These are phyloP conservation scores for Sugiyamaella japonica DNA, from an alignment of 1,139 yeast genomes.

Conservation along the genomic window DNA sequence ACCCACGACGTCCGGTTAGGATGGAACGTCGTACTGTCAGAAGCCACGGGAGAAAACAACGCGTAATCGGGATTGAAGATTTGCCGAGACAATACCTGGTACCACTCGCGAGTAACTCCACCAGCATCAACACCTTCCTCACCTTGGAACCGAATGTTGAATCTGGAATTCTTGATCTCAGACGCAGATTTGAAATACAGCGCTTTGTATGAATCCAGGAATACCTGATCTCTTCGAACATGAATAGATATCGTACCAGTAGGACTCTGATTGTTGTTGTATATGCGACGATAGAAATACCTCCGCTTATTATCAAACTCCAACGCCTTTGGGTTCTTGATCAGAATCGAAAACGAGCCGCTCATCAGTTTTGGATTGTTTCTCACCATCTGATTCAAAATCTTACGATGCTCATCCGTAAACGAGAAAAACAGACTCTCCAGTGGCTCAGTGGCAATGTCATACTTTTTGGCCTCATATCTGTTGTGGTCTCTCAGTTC, in stretches of 20 bases:
- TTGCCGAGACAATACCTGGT: conserved; percentile 88
- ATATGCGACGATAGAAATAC: conserved; percentile 68
- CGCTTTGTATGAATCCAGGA: conserved; percentile 84
- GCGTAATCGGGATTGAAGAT: conserved; percentile 98
- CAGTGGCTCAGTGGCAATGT: conserved; percentile 72
- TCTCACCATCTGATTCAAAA: conserved; percentile 89
- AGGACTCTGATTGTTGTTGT: conserved; percentile 36
- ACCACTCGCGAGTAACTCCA: conserved; percentile 98
- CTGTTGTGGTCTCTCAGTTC: conserved; percentile 48
- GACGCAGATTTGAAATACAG: conserved; percentile 77
- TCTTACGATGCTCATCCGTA: conserved; percentile 86
- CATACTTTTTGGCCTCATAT: conserved; percentile 60
- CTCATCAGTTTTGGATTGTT: conserved; percentile 91
- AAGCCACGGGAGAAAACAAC: conserved; percentile 84
- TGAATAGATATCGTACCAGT: conserved; percentile 58
- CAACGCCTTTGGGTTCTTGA: conserved; percentile 82
- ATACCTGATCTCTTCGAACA: conserved; percentile 87
- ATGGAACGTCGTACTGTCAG: conserved; percentile 92
- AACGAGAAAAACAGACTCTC: conserved; percentile 81
- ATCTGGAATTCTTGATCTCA: conserved; percentile 69
- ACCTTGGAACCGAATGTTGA: conserved; percentile 82
- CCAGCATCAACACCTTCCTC: conserved; percentile 99
- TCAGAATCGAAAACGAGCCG: conserved; percentile 92
- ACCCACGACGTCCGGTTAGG: conserved; percentile 93
- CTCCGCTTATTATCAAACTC: conserved; percentile 94